Evolutionary conservation across 495 filamentous ascomycete species (phyloP), one percentile per base, ranked within the genome.

Genomic region (Aspergillus carlsbadensis): DNA sequence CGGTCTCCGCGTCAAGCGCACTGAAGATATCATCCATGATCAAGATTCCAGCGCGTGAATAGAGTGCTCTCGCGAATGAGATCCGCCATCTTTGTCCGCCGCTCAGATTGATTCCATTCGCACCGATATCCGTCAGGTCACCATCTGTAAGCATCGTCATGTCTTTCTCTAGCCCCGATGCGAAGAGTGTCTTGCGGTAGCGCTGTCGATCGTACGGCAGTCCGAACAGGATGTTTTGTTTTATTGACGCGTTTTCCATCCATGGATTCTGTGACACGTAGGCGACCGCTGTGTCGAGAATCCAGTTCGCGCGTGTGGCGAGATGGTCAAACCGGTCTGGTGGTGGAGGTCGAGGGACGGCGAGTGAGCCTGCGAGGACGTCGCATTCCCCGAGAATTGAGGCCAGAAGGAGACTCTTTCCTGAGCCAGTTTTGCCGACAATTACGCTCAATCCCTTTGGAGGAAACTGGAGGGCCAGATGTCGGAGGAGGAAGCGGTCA

Each of bases 21-120:
- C 84, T 87, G 70, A 92, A 92, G 50, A 92, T 91, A 60, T 92
- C 89, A 60, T 92, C 89, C 50, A 92, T 70, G 17, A 92, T 72
- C 2, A 92, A 71, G 49, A 89, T 87, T 0, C 87, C 88, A 5
- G 89, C 89, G 2, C 89, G 77, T 5, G 88, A 91, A 65, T 92
- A 92, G 14, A 91, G 69, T n/a, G 89, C 89, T 17, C 89, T 66
- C 1, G 89, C 89, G 57, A 92, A 85, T 3, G 87, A 87, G 34
- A 91, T 76, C 26, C 89, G 75, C 88, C 89, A 92, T 62, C 86
- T 79, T 61, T 92, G 89, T 7, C 89, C 89, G 52, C 89, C 89
- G 53, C 85, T 88, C 1, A 92, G 71, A 60, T 91, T 92, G 60
- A 92, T 88, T 8, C 89, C 89, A 58, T 91, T 90, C 1, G 87